These are phyloP conservation scores for Theileria parva DNA, from an alignment of 169 alveolate genomes.

Conservation along the genomic window DNA sequence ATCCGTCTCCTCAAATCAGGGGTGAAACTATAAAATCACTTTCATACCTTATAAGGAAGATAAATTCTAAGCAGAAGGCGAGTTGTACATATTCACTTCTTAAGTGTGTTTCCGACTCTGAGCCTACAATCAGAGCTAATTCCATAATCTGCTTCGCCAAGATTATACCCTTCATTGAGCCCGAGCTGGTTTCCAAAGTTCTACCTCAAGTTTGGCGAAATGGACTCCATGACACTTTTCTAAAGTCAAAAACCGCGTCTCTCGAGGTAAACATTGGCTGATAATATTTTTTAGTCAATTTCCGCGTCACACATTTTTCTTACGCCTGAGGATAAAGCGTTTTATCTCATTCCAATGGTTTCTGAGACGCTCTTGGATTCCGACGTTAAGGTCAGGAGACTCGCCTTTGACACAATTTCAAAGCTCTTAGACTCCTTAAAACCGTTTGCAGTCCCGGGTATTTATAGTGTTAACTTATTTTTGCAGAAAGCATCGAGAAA, in stretches of 20 bases:
- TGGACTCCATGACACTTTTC: constrained; percentile 65
- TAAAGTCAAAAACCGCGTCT: constrained; percentile 66
- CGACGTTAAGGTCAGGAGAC: constrained; percentile 39
- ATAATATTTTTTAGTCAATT: constrained; percentile 51
- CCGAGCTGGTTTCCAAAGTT: constrained; percentile 64
- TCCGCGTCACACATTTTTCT: constrained; percentile 70
- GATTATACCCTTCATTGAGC: constrained; percentile 65
- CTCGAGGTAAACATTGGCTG: constrained; percentile 35
- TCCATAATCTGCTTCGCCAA: constrained; percentile 76
- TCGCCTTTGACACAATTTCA: constrained; percentile 66
- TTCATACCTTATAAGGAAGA: constrained; percentile 68
- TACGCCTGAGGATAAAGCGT: constrained; percentile 51
- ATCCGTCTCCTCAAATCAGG: constrained; percentile 67
- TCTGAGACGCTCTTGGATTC: constrained; percentile 66
- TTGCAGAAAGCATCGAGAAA: neutral
- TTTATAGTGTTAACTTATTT: neutral
- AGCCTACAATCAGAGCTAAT: constrained; percentile 69
- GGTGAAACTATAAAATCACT: constrained; percentile 72
- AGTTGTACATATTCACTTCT: constrained; percentile 45
- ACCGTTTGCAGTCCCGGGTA: constrained; percentile 30
- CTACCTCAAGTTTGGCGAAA: constrained; percentile 70
- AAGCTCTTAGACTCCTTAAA: constrained; percentile 52
- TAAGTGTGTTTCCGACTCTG: constrained; percentile 67
- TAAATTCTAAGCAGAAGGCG: constrained; percentile 50
- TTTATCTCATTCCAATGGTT: constrained; percentile 64